Evolutionary conservation across 164 flowering plant species (phyloP).

Genomic region (Liquidambar formosana): DNA sequence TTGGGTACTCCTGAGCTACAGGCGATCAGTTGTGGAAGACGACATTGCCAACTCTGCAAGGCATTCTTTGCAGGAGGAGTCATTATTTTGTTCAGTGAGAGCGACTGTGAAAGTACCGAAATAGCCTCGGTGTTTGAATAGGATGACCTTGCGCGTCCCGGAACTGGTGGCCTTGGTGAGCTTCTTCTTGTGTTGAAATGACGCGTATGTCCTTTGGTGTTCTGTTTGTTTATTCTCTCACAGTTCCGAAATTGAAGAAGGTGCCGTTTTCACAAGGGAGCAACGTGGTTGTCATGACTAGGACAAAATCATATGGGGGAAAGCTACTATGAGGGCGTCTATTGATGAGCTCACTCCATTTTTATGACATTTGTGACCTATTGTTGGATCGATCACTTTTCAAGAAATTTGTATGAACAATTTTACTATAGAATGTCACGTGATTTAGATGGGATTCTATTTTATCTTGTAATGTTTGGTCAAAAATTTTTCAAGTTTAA

Average conservation of each 20-base stretch:
- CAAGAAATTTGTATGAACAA: no score
- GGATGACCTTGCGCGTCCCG: background rate
- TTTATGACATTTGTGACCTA: no score
- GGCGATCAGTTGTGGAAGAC: slow-evolving; percentile 3
- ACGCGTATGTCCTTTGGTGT: background rate
- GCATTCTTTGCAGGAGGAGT: slow-evolving; percentile 28
- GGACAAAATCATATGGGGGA: background rate
- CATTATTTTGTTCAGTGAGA: background rate
- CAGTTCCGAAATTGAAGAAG: background rate
- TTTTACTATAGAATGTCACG: no score
- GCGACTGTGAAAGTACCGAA: background rate
- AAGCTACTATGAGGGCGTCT: no score
- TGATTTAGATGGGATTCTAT: no score
- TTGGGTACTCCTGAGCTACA: background rate
- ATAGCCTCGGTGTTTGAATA: background rate
- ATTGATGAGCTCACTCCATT: no score
- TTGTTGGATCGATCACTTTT: no score
- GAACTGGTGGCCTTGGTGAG: no score
- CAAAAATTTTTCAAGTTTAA: no score
- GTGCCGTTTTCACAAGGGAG: background rate
- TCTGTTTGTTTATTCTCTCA: background rate
- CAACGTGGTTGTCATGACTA: slow-evolving; percentile 1
- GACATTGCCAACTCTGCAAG: slow-evolving; percentile 68
- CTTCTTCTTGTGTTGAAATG: background rate
- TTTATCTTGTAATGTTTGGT: no score